Evolutionary conservation across 495 filamentous ascomycete genomes (phyloP), one percentile per base, ranked within the genome.

Genomic region (Penicillium chermesinum): DNA sequence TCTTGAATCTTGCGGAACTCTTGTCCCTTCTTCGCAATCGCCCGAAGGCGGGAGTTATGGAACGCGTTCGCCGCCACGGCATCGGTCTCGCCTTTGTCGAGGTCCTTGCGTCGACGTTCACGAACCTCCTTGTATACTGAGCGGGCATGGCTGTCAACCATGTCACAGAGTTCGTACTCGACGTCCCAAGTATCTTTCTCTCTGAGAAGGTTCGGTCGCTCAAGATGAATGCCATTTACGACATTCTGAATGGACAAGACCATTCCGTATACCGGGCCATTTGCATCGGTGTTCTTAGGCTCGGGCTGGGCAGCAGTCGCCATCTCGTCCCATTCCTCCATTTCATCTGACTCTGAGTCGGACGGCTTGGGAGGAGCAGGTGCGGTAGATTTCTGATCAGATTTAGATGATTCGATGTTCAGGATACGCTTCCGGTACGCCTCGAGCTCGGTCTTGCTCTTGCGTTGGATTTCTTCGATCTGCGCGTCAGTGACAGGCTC

Each of bases 401-500:
- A 30, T 10, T 10, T 30, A 10, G 5, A 4, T 30, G 61, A 50
- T 3, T 51, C 35, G 12, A 68, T 55, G 17, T 73, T 61, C 16
- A 75, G 41, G 6, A 94, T 71, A 0, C 75, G 67, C 18, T 71
- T 70, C 64, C 91, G 84, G 48, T 88, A 88, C 19, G 78, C 80
- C 33, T 85, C 78, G 12, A 90, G 75, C 38, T 76, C 71, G 9
- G 66, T 76, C 36, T 75, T 72, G 36, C 79, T 83, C 25, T 72
- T 73, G 5, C 66, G 74, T 66, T 98, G 94, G 35, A 96, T 88
- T 8, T 72, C 64, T 12, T 86, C 69, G 32, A 94, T 86, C 39
- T 87, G 72, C 7, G 80, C 75, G 12, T 85, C 76, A 0, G 80
- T 78, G 14, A 96, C 83, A 7, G 93, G 91, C 66, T 95, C 85